Evolutionary conservation across 2,329 filamentous ascomycete species (phyloP), one percentile per base, ranked within the genome.

Genomic region (Xylariomycetidae sp.): DNA sequence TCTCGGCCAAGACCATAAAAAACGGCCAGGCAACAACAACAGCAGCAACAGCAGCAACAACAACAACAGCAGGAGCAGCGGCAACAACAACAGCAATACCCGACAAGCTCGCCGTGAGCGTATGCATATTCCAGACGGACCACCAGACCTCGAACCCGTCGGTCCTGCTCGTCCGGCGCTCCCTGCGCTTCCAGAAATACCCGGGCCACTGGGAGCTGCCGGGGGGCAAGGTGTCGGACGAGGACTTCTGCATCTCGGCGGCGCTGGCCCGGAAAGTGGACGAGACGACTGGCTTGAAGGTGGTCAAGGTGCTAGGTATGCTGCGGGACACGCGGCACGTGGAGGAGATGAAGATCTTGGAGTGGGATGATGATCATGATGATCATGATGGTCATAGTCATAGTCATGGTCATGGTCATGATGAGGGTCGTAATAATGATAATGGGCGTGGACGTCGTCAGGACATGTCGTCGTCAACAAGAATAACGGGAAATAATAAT

Each of bases 201-300:
- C 26, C 29, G 9, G 43, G 40, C 10, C 25, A 37, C 14, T 52
- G 45, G 48, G 49, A 53, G 26, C 38, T 55, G 8, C 53, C 53
- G 2, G 49, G 47, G 4, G 53, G 53, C 13, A 46, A 36, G 18
- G 51, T 57, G 3, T 30, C 32, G 11, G 45, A 48, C 9, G 39
- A 34, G 14, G 53, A 57, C 31, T 53, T 49, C 37, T 51, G 46
- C 36, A 50, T 57, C 34, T 51, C 52, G 27, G 42, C 46, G n/a
- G 50, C 52, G 2, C 28, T 52, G 10, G 51, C 49, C 18, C 37
- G 50, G 19, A 41, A 40, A 6, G 53, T 56, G 28, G 35, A 27
- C 14, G 40, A 49, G 19, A 41, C 44, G 40, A 50, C 51, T 6
- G 49, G 51, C 13, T 27, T 56, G 11, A 31, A 33, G 9, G 49